Percentiles rank a stretch among this genome's conserved stretches.
Conservation (phyloP, 1,139 yeast species). For the Blastobotrys malaysiensis region DNA sequence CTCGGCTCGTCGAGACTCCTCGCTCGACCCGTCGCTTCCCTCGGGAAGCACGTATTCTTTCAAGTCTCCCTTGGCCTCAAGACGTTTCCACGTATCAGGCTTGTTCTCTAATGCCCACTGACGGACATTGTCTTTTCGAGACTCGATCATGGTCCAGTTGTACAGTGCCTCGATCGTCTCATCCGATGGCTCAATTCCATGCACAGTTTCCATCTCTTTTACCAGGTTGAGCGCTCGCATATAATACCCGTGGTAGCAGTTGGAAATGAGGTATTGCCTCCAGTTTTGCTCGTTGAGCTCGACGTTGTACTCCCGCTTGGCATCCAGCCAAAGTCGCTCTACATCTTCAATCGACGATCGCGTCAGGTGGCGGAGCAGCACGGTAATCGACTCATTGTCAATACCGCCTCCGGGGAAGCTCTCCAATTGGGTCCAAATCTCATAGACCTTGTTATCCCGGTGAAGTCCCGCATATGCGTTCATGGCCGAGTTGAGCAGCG, state of each 20-base stretch:
- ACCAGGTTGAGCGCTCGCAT: conserved; percentile 54
- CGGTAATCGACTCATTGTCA: conserved; percentile 64
- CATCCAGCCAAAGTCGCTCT: conserved; percentile 56
- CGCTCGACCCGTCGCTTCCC: conserved; percentile 28
- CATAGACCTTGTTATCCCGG: conserved; percentile 55
- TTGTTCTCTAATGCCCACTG: conserved; percentile 49
- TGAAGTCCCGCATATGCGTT: conserved; percentile 62
- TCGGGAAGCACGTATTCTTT: conserved; percentile 28
- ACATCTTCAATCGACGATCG: conserved; percentile 56
- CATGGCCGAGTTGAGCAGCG: conserved; percentile 56
- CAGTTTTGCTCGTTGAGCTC: conserved; percentile 52
- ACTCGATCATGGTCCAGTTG: conserved; percentile 52
- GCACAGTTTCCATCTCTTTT: conserved; percentile 43
- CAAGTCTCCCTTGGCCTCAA: conserved; percentile 38
- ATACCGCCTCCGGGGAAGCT: conserved; percentile 48
- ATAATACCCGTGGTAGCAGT: conserved; percentile 63
- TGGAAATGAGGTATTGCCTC: conserved; percentile 64
- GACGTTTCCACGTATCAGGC: conserved; percentile 45
- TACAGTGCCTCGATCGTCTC: conserved; percentile 54
- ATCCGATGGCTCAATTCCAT: conserved; percentile 45
- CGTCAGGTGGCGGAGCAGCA: conserved; percentile 65
- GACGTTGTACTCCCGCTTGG: conserved; percentile 47
- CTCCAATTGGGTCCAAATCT: conserved; percentile 54
- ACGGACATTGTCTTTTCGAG: conserved; percentile 44
- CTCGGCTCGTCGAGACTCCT: conserved; percentile 21